A percentile compares a stretch with the other conserved stretches of the same genome.
These are phyloP conservation scores for Didymella lethalis DNA, from an alignment of 2,329 filamentous ascomycete genomes.

Conservation along the genomic window DNA sequence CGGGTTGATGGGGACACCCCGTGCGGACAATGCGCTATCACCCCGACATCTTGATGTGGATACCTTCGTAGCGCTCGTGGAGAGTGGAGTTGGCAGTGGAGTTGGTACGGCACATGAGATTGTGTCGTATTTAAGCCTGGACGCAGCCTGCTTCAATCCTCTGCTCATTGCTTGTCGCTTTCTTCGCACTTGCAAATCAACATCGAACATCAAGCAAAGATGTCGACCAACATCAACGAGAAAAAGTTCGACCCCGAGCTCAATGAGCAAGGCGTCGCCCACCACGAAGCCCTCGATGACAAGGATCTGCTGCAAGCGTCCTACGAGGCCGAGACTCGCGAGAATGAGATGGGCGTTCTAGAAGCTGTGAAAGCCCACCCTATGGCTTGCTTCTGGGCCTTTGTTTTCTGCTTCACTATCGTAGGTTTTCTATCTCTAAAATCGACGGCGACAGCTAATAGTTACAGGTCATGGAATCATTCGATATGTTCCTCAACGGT, in stretches of 20 bases:
- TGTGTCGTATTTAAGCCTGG: constrained; percentile 22
- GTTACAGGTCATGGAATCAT: constrained; percentile 68
- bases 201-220: constrained; percentile 11
- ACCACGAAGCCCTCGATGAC: constrained; percentile 33
- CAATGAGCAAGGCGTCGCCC: constrained; percentile 21
- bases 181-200: constrained; percentile 19
- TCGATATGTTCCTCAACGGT: constrained; percentile 67
- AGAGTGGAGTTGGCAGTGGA: constrained; percentile 3
- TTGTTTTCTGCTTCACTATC: constrained; percentile 64
- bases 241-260: constrained; percentile 17
- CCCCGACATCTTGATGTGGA: constrained; percentile 11
- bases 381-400: constrained; percentile 63
- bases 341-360: constrained; percentile 59
- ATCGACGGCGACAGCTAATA: constrained; percentile 5
- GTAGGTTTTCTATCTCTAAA: constrained; percentile 40
- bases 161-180: constrained; percentile 23
- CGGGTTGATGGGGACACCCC: constrained; percentile 10
- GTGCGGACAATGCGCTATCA: constrained; percentile 9
- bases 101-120: not conserved
- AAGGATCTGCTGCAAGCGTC: constrained; percentile 48
- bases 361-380: constrained; percentile 61
- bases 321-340: constrained; percentile 63
- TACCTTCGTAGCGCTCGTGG: constrained; percentile 4
- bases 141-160: constrained; percentile 10
- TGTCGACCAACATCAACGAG: constrained; percentile 21